These are phyloP conservation scores for Fusarium ambrosium DNA, from an alignment of 2,329 filamentous ascomycete species.

Conservation along the genomic window DNA sequence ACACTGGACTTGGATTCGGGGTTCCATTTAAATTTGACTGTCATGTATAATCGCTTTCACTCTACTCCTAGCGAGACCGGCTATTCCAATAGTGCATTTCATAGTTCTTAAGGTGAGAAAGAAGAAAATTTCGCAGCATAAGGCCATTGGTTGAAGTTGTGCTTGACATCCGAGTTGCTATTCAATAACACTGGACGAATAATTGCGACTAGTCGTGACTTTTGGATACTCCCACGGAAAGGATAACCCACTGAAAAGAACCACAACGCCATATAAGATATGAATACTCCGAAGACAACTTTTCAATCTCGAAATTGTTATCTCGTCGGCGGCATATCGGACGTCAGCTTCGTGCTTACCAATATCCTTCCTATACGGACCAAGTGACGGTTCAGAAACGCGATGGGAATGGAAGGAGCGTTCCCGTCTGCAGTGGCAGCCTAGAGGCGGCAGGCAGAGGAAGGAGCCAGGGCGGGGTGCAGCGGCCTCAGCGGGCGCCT, in stretches of 20 bases:
- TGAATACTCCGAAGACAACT: neutral
- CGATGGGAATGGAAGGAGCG: neutral
- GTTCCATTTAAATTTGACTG: neutral
- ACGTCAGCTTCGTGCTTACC: slow-evolving; percentile 4
- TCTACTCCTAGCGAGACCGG: neutral
- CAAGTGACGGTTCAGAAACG: neutral
- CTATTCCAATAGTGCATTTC: neutral
- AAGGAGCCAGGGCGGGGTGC: neutral
- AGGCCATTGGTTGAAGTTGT: neutral
- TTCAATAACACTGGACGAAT: too few species aligned
- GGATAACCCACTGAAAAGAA: neutral
- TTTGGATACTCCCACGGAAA: neutral
- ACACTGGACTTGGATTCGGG: neutral
- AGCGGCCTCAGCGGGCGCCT: slow-evolving; percentile 17
- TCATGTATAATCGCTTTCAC: neutral
- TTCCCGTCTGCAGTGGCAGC: neutral
- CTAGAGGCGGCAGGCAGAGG: neutral
- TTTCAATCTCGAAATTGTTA: neutral
- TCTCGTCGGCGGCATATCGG: neutral
- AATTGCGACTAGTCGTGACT: neutral
- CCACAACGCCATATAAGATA: neutral
- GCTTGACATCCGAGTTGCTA: neutral
- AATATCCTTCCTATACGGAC: neutral
- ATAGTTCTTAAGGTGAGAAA: neutral
- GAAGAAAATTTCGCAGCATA: neutral